Evolutionary conservation across 2,329 filamentous ascomycete genomes (phyloP), one percentile per base, ranked within the genome.

Genomic region (Beauveria varroae): DNA sequence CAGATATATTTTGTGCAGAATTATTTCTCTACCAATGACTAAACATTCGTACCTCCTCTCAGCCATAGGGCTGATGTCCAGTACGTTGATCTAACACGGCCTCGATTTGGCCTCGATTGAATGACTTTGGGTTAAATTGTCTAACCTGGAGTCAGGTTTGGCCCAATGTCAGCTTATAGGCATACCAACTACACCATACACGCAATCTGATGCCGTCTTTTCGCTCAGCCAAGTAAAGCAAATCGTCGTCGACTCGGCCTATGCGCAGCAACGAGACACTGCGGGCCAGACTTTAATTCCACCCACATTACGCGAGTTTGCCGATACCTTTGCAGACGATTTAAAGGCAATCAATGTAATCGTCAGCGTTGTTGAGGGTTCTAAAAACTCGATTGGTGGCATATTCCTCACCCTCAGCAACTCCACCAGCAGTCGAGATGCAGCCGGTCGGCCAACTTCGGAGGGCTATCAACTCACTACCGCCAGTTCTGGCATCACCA

Each of bases 381-480:
- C 43, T 12, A 5, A 20, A n/a, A 44, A 20, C 10, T 22, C 43
- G n/a, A n/a, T 10, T 7, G 43, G 43, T n/a, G 43, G 20, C 43
- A 44, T 44, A n/a, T 44, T 44, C 9, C 43, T 44, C n/a, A 44
- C 43, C 20, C 43, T 44, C n/a, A n/a, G 43, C 18, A 44, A 44
- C n/a, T 44, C 43, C n/a, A 20, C n/a, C 43, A 20, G 18, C 9
- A 44, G n/a, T 22, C 43, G 20, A 5, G 76, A 81, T 66, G 79
- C 72, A 5, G 78, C 76, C 9, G 79, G 79, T 1, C 70, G 76
- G 16, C 67, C 67, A 54, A 81, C 79, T 0, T 75, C 78, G 0
- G 81, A 84, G 66, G 79, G 75, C 5, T 82, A 84, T 68, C 70
- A 71, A 3, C 68, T 84, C 9, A 70, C 73, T 14, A 70, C 82